Evolutionary conservation across 2,329 filamentous ascomycete genomes (phyloP).

Genomic region (Akanthomyces uredinophilus): DNA sequence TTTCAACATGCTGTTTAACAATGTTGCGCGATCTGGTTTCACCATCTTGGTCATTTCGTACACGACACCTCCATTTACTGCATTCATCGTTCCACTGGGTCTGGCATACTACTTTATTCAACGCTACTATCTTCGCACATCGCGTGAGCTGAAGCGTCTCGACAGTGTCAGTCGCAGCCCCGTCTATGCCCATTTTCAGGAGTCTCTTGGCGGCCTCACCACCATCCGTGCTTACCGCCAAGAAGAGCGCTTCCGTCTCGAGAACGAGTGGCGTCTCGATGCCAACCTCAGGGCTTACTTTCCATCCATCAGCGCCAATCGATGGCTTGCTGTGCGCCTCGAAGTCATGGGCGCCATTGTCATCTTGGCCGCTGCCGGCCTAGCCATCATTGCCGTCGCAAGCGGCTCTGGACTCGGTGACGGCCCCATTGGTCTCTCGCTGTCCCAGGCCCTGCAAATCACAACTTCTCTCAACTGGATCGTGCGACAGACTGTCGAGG

Average conservation of each 20-base stretch:
- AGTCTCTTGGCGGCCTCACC: slow-evolving; percentile 86
- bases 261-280: slow-evolving; percentile 97
- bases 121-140: slow-evolving; percentile 93
- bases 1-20: slow-evolving; percentile 94
- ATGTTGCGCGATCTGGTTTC: slow-evolving; percentile 69
- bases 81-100: slow-evolving; percentile 74
- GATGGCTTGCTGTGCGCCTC: slow-evolving; percentile 91
- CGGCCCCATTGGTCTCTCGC: slow-evolving; percentile 82
- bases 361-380: slow-evolving; percentile 78
- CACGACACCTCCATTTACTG: slow-evolving; percentile 73
- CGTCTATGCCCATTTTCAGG: slow-evolving; percentile 97
- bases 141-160: slow-evolving; percentile 89
- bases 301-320: slow-evolving; percentile 87
- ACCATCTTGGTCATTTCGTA: slow-evolving; percentile 81
- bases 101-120: slow-evolving; percentile 88
- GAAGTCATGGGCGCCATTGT: slow-evolving; percentile 95
- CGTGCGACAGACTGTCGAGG: slow-evolving; percentile 94
- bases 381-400: slow-evolving; percentile 75
- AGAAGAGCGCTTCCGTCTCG: slow-evolving; percentile 76
- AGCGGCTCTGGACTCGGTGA: slow-evolving; percentile 57
- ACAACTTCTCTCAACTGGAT: slow-evolving; percentile 99
- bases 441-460: slow-evolving; percentile 97
- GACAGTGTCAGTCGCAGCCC: slow-evolving; percentile 94
- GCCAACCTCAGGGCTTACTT: slow-evolving; percentile 92
- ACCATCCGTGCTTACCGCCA: slow-evolving; percentile 95